Evolutionary conservation across 1,284 basidiomycete genomes (phyloP).

Genomic region (Mrakiaceae sp.): DNA sequence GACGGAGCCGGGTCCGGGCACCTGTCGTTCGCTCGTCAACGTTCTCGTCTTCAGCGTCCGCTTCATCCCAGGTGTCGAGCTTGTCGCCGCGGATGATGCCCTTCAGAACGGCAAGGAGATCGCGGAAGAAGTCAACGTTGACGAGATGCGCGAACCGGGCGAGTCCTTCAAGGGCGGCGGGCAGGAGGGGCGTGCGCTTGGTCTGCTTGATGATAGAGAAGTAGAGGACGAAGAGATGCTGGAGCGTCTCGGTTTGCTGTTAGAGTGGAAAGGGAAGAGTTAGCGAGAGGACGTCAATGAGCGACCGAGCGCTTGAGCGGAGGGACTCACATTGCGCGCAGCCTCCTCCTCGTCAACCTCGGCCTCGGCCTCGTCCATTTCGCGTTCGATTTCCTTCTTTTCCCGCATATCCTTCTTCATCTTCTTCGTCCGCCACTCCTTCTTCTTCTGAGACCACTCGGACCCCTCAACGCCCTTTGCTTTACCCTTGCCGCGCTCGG

Average conservation of each 20-base stretch:
- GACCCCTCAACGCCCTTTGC: conserved; percentile 46
- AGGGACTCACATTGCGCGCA: conserved; percentile 54
- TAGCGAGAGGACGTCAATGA: conserved; percentile 11
- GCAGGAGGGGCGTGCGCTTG: conserved; percentile 66
- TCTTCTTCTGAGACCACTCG: conserved; percentile 41
- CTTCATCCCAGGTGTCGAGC: conserved; percentile 19
- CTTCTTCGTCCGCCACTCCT: conserved; percentile 73
- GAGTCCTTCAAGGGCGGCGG: conserved; percentile 82
- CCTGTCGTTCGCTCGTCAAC: conserved; percentile 34
- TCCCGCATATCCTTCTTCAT: conserved; percentile 67
- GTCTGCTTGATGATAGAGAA: conserved; percentile 91
- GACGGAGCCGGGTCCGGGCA: conserved; percentile 48
- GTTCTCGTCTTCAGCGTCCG: conserved; percentile 35
- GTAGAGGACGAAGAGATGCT: conserved; percentile 94
- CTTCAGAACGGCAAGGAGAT: conserved; percentile 79
- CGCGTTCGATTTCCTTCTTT: conserved; percentile 70
- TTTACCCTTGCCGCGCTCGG: conserved; percentile 36
- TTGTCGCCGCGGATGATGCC: conserved; percentile 49
- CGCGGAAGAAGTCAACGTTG: conserved; percentile 98
- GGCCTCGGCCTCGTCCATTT: conserved; percentile 87
- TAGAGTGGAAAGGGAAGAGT: not conserved
- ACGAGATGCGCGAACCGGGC: conserved; percentile 90
- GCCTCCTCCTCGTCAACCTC: conserved; percentile 89
- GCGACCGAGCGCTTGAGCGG: conserved; percentile 16
- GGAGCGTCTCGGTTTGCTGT: conserved; percentile 95